These are phyloP conservation scores for Salix suchowensis DNA, from an alignment of 345 rosid species.

Conservation along the genomic window DNA sequence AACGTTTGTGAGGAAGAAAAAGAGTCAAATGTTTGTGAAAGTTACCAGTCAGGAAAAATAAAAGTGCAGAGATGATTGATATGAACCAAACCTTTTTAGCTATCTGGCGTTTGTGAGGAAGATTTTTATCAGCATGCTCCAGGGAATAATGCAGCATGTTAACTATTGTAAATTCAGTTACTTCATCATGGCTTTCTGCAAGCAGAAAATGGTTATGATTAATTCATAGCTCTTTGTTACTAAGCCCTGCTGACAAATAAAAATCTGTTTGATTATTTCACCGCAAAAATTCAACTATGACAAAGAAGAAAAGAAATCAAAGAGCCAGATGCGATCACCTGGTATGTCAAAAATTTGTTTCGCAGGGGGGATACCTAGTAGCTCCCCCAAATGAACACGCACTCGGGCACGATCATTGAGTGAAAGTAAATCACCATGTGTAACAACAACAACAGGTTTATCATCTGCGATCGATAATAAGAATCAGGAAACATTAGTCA, in stretches of 20 bases:
- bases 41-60: background rate
- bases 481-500: constrained; percentile 2
- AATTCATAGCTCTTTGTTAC: constrained; percentile 4
- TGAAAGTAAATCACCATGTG: constrained; percentile 79
- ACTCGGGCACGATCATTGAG: constrained; percentile 46
- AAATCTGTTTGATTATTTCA: too few species aligned
- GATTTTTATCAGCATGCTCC: constrained; percentile 72
- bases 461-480: constrained; percentile 44
- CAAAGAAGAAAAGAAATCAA: background rate
- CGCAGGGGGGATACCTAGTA: constrained; percentile 62
- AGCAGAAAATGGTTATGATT: constrained; percentile 4
- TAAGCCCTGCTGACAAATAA: background rate
- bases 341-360: constrained; percentile 77
- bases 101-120: constrained; percentile 36
- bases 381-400: constrained; percentile 56
- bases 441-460: constrained; percentile 73
- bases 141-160: constrained; percentile 70
- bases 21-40: background rate
- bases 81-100: constrained; percentile 37
- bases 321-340: constrained; percentile 38
- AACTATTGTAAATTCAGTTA: constrained; percentile 42
- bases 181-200: constrained; percentile 49
- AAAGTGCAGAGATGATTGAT: background rate
- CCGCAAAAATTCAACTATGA: background rate
- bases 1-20: background rate